These are phyloP conservation scores for Xylaria sp. DNA, from an alignment of 2,329 filamentous ascomycete species.

Conservation along the genomic window DNA sequence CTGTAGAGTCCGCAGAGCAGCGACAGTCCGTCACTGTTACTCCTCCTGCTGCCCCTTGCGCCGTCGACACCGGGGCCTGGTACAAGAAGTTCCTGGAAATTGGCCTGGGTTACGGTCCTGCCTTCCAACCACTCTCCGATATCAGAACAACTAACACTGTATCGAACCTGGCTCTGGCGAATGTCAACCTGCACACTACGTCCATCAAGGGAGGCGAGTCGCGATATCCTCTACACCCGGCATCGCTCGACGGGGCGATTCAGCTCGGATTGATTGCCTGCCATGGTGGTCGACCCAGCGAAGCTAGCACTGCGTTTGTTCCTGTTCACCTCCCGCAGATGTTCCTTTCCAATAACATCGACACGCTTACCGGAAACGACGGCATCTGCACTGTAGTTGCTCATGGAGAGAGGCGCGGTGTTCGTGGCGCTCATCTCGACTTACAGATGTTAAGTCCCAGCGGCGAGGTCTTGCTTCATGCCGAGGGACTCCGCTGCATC, in stretches of 20 bases:
- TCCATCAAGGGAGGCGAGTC: slow-evolving; percentile 15
- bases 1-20: neutral
- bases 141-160: slow-evolving; percentile 8
- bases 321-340: slow-evolving; percentile 20
- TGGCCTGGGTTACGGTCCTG: slow-evolving; percentile 13
- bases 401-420: slow-evolving; percentile 10
- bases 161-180: slow-evolving; percentile 11
- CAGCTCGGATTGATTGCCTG: slow-evolving; percentile 23
- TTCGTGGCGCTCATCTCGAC: slow-evolving; percentile 11
- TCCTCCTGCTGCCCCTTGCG: neutral
- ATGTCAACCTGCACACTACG: slow-evolving; percentile 1
- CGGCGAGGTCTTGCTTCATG: slow-evolving; percentile 12
- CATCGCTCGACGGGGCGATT: slow-evolving; percentile 18
- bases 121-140: slow-evolving; percentile 10
- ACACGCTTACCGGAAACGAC: neutral
- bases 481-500: slow-evolving; percentile 4
- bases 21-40: neutral
- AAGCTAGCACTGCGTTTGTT: slow-evolving; percentile 12
- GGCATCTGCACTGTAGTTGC: neutral
- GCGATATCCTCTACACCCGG: slow-evolving; percentile 21
- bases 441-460: slow-evolving; percentile 14
- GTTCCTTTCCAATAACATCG: slow-evolving; percentile 5
- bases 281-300: slow-evolving; percentile 16
- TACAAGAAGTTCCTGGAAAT: slow-evolving; percentile 13
- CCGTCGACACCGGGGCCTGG: slow-evolving; percentile 3